Conservation (phyloP, 2,329 filamentous ascomycete genomes). For the Trichoderma guizhouense region DNA sequence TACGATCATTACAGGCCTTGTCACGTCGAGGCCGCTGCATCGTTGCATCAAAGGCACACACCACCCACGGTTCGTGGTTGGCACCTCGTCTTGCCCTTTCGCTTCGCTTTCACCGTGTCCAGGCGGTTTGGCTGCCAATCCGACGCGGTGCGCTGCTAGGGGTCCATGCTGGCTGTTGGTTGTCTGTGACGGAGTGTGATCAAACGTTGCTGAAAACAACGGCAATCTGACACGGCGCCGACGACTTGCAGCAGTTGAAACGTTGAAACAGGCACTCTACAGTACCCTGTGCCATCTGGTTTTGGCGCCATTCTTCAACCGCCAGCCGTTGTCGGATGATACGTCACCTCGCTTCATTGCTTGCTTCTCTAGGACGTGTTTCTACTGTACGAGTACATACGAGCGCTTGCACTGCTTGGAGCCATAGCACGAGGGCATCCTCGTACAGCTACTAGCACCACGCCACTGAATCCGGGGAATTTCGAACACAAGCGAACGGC, state of each 20-base stretch:
- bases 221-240: background rate
- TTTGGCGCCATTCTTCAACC: background rate
- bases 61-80: background rate
- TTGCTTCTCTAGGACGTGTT: background rate
- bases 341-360: slow-evolving; percentile 2
- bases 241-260: slow-evolving; percentile 1
- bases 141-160: background rate
- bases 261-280: background rate
- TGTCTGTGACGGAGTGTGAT: background rate
- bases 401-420: background rate
- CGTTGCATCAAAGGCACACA: background rate
- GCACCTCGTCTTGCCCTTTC: background rate
- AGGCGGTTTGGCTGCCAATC: background rate
- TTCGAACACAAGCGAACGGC: background rate
- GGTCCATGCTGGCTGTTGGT: background rate
- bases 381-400: background rate
- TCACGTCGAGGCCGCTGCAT: background rate
- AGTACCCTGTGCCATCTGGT: background rate
- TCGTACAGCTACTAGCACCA: background rate
- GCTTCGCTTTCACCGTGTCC: background rate
- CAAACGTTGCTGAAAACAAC: slow-evolving; percentile 1
- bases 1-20: background rate
- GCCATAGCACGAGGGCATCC: background rate
- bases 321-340: background rate
- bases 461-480: slow-evolving; percentile 2